phyloP scores from a whole-genome alignment of 2,329 filamentous ascomycete genomes.

The Sclerotinia trifoliorum region DNA sequence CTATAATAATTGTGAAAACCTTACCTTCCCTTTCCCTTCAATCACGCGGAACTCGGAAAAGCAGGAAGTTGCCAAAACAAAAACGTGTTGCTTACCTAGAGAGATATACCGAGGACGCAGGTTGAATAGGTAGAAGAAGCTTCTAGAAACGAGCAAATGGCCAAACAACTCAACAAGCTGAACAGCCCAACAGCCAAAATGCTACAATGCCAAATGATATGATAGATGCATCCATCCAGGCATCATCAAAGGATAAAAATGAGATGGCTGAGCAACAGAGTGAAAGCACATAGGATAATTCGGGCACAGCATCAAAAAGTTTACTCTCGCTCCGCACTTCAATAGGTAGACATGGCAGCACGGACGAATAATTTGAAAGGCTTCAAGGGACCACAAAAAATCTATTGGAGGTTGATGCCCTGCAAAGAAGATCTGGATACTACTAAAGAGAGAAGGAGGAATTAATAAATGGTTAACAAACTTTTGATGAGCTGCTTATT shows the following conservation, averaged over 20 bases:
- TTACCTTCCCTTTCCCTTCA: background rate
- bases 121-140: background rate
- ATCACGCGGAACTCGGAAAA: background rate
- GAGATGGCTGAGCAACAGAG: constrained; percentile 9
- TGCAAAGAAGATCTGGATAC: constrained; percentile 16
- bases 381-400: constrained; percentile 3
- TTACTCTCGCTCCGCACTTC: background rate
- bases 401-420: constrained; percentile 15
- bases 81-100: background rate
- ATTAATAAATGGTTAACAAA: background rate
- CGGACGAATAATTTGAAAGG: constrained; percentile 14
- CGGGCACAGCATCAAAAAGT: constrained; percentile 11
- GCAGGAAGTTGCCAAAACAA: background rate
- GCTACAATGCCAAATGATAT: background rate
- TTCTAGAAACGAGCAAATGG: constrained; percentile 1
- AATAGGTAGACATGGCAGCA: background rate
- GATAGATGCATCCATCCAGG: background rate
- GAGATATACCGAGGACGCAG: background rate
- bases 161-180: background rate
- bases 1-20: constrained; percentile 3
- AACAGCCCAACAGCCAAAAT: background rate
- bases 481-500: background rate
- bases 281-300: background rate
- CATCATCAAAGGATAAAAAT: no score
- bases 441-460: background rate